Percentiles rank a stretch among this genome's conserved stretches.
phyloP scores from a whole-genome alignment of 2,329 filamentous ascomycete species.

The Hymenoscyphus repandus region DNA sequence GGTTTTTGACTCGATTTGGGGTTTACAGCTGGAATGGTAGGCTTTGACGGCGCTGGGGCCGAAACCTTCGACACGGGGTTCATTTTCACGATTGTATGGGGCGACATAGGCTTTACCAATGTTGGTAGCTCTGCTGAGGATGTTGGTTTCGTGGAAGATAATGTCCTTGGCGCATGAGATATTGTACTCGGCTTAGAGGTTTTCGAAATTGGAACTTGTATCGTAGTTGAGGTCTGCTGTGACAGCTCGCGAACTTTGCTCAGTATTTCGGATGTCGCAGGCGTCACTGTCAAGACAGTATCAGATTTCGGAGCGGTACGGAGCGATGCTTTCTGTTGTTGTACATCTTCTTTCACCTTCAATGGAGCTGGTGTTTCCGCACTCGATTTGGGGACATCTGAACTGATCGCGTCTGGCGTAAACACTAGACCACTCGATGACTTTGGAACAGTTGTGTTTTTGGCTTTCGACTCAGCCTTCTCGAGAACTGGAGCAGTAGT shows the following conservation, averaged over 20 bases:
- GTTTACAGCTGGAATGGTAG: background rate
- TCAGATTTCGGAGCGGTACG: background rate
- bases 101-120: background rate
- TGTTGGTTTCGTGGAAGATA: background rate
- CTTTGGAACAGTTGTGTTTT: background rate
- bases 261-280: slow-evolving; percentile 18
- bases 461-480: background rate
- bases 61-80: no score
- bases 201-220: background rate
- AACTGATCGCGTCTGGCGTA: background rate
- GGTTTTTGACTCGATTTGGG: background rate
- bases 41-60: slow-evolving; percentile 1
- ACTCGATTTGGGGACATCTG: background rate
- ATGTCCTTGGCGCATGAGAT: background rate
- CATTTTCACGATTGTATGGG: no score
- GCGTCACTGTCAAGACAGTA: slow-evolving; percentile 2
- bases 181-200: background rate
- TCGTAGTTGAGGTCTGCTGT: background rate
- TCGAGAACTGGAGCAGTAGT: background rate
- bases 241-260: slow-evolving; percentile 18
- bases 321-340: background rate
- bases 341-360: background rate
- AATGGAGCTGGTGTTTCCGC: background rate
- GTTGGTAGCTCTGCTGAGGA: background rate
- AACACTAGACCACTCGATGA: background rate